A percentile compares a stretch with the other conserved stretches of the same genome.
These are phyloP conservation scores for Collybia nuda DNA, from an alignment of 768 basidiomycete genomes.

Conservation along the genomic window DNA sequence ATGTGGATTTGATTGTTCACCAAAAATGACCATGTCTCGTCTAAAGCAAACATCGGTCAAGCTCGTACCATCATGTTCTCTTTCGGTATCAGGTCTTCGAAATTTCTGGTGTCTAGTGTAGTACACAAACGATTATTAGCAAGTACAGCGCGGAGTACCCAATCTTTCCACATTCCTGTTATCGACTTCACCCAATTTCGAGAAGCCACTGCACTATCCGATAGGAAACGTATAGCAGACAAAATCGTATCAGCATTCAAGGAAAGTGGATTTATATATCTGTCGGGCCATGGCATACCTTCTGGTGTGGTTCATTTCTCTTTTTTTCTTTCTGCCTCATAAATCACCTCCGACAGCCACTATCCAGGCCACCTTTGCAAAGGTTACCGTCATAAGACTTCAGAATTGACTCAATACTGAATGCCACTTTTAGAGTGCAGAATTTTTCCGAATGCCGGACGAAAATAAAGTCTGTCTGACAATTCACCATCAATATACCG, in stretches of 20 bases:
- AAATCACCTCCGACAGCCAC: conserved; percentile 26
- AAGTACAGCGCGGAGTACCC: conserved; percentile 19
- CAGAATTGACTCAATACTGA: not conserved
- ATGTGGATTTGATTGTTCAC: too few species aligned
- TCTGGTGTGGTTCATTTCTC: conserved; percentile 26
- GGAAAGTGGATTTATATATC: conserved; percentile 78
- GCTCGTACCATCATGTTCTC: conserved; percentile 20
- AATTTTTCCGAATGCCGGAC: conserved; percentile 69
- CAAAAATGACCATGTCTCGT: not conserved
- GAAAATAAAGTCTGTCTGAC: conserved; percentile 52
- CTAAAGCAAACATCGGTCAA: not conserved
- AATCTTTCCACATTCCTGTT: conserved; percentile 65
- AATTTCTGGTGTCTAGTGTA: conserved; percentile 4
- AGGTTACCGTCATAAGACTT: conserved; percentile 38
- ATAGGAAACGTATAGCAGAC: conserved; percentile 63
- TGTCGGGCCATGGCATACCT: conserved; percentile 72
- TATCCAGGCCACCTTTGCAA: conserved; percentile 60
- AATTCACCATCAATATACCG: not conserved
- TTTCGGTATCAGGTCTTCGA: conserved; percentile 19
- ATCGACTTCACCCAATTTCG: conserved; percentile 77
- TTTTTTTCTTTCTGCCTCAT: not conserved
- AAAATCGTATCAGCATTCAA: conserved; percentile 79
- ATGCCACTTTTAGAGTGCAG: conserved; percentile 58
- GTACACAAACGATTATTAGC: conserved; percentile 23
- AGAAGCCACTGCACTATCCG: conserved; percentile 42